phyloP scores from a whole-genome alignment of 1,139 yeast genomes.

The Saccharomyces hybrid region DNA sequence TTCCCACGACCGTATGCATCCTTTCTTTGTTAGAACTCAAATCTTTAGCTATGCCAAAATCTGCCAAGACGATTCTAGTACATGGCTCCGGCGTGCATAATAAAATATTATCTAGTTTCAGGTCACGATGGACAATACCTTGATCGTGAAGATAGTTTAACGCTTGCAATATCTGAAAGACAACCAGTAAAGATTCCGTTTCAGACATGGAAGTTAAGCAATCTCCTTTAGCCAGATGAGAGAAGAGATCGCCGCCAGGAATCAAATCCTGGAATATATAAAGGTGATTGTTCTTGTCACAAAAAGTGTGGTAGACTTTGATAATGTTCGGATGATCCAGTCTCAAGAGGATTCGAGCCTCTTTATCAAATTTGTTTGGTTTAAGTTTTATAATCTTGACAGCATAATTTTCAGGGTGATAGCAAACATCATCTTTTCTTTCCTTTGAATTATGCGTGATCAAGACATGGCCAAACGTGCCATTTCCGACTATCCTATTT shows the following conservation, averaged over 20 bases:
- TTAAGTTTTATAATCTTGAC: constrained; percentile 41
- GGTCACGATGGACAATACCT: constrained; percentile 47
- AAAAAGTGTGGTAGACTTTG: constrained; percentile 37
- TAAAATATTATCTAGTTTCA: constrained; percentile 53
- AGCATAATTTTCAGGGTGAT: constrained; percentile 37
- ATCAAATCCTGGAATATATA: constrained; percentile 47
- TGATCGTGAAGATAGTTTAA: constrained; percentile 44
- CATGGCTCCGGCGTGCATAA: constrained; percentile 45
- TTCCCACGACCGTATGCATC: constrained; percentile 55
- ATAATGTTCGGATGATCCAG: constrained; percentile 42
- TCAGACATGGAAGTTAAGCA: constrained; percentile 42
- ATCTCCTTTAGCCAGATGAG: constrained; percentile 45
- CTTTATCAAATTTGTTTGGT: constrained; percentile 33
- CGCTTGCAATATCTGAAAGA: constrained; percentile 50
- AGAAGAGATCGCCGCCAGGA: constrained; percentile 61
- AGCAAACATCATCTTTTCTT: background rate
- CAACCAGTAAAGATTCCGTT: constrained; percentile 45
- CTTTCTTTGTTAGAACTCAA: constrained; percentile 32
- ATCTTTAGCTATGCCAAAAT: constrained; percentile 57
- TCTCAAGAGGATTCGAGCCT: constrained; percentile 37
- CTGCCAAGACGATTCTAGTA: constrained; percentile 49
- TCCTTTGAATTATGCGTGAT: constrained; percentile 13
- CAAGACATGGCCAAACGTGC: constrained; percentile 53
- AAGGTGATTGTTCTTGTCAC: constrained; percentile 34
- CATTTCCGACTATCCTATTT: constrained; percentile 44